A percentile compares a stretch with the other conserved stretches of the same genome.
These are phyloP conservation scores for Zygotorulaspora florentina DNA, from an alignment of 805 yeast species.

Conservation along the genomic window DNA sequence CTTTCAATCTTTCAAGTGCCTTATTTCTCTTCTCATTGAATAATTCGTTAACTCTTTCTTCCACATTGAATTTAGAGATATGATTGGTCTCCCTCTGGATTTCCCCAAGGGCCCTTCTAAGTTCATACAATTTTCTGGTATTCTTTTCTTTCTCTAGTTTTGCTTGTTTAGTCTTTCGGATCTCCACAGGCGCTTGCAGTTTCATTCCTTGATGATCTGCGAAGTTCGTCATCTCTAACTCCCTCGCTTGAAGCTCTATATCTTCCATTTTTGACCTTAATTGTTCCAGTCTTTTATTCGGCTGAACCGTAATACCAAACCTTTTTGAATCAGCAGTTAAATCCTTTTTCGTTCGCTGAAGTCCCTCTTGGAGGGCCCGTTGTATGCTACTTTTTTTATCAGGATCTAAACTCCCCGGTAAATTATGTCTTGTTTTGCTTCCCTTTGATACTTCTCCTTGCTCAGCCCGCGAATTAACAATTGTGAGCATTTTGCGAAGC, in stretches of 20 bases:
- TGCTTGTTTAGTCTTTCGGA: conserved; percentile 28
- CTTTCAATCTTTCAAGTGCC: conserved; percentile 68
- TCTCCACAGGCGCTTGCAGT: conserved; percentile 15
- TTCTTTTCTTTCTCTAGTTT: conserved; percentile 47
- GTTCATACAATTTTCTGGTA: conserved; percentile 48
- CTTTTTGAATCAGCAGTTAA: conserved; percentile 39
- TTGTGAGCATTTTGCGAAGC: conserved; percentile 65
- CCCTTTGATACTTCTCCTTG: conserved; percentile 17
- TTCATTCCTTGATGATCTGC: conserved; percentile 41
- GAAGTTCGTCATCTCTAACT: conserved; percentile 81
- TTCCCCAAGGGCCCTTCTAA: conserved; percentile 54
- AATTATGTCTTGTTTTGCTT: conserved; percentile 2
- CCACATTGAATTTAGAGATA: conserved; percentile 59
- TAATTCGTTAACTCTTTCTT: conserved; percentile 48
- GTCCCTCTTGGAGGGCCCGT: conserved; percentile 33
- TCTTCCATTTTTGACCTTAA: conserved; percentile 81
- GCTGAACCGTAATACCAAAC: conserved; percentile 50
- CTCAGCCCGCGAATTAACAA: conserved; percentile 47
- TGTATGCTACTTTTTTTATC: conserved; percentile 29
- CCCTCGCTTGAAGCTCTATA: conserved; percentile 78
- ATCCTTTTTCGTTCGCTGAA: conserved; percentile 38
- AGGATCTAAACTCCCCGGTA: conserved; percentile 24
- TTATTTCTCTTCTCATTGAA: conserved; percentile 56
- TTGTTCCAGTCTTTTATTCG: conserved; percentile 68
- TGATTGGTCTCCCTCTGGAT: conserved; percentile 74